These are phyloP conservation scores for Coffea eugenioides DNA, from an alignment of 257 asterid species.

Conservation along the genomic window DNA sequence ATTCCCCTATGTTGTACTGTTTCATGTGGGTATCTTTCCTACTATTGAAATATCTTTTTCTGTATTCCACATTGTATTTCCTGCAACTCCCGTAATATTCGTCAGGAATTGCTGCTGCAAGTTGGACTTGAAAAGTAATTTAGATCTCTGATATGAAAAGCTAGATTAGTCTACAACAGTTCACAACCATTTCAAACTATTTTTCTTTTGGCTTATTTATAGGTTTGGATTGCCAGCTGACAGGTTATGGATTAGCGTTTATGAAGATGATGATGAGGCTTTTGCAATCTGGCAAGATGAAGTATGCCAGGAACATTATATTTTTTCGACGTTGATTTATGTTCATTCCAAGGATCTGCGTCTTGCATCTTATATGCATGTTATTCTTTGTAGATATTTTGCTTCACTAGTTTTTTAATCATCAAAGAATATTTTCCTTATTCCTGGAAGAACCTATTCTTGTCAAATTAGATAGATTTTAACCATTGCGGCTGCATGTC, in stretches of 20 bases:
- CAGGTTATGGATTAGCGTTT: conserved; percentile 82
- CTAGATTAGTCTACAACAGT: background rate
- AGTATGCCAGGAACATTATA: conserved; percentile 30
- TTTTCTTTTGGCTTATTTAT: conserved; percentile 7
- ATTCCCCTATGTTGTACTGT: background rate
- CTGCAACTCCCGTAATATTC: background rate
- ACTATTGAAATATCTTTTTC: background rate
- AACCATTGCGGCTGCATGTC: background rate
- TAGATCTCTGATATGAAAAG: background rate
- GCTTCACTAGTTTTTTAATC: background rate
- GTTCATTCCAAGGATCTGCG: background rate
- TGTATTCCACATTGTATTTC: background rate
- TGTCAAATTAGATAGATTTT: background rate
- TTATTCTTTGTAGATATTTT: background rate
- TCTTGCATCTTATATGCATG: background rate
- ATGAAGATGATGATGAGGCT: conserved; percentile 81
- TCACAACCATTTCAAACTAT: background rate
- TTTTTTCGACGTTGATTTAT: background rate
- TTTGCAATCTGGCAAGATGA: conserved; percentile 78
- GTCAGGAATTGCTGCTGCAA: background rate
- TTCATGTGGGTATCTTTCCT: background rate
- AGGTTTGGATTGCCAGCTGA: conserved; percentile 77
- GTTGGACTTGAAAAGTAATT: background rate
- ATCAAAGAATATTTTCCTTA: background rate
- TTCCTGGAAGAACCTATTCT: background rate